Percentiles rank a stretch among this genome's conserved stretches.
These are phyloP conservation scores for Chytriomyces sp. DNA, from an alignment of 192 early-diverging fungal genomes.

Conservation along the genomic window DNA sequence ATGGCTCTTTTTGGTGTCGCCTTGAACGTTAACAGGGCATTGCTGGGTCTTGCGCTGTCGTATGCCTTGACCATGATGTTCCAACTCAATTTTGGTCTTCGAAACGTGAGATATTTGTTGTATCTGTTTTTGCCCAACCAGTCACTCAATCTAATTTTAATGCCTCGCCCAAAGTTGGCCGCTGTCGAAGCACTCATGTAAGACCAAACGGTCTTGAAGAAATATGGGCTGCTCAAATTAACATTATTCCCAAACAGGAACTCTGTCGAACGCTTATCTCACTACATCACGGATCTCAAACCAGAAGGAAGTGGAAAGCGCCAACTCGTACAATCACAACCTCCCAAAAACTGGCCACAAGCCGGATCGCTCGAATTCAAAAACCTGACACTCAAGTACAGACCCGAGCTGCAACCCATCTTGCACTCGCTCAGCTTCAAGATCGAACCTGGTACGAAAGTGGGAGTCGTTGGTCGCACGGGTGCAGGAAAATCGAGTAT, in stretches of 20 bases:
- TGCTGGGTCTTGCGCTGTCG: conserved; percentile 51
- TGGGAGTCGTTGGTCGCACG: conserved; percentile 84
- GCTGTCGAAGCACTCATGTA: neutral
- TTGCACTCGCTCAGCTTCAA: conserved; percentile 72
- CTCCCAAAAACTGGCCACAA: conserved; percentile 38
- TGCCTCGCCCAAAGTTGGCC: neutral
- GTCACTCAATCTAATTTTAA: neutral
- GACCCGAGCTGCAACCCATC: conserved; percentile 56
- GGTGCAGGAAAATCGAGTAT: conserved; percentile 77
- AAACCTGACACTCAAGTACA: conserved; percentile 61
- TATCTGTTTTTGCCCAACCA: neutral
- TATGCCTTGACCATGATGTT: conserved; percentile 58
- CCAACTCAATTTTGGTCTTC: conserved; percentile 40
- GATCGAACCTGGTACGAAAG: conserved; percentile 70
- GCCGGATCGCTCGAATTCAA: conserved; percentile 61
- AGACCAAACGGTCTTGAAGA: too few species aligned
- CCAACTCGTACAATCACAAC: conserved; percentile 6
- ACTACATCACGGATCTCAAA: conserved; percentile 56
- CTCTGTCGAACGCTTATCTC: conserved; percentile 77
- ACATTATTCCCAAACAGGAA: neutral
- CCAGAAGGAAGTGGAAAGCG: neutral
- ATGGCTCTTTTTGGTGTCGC: conserved; percentile 72
- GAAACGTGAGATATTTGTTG: conserved; percentile 75
- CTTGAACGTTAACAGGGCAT: conserved; percentile 56
- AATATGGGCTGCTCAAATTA: too few species aligned